phyloP scores from a whole-genome alignment of 495 filamentous ascomycete species.

The Astrothelium subdiscretum region DNA sequence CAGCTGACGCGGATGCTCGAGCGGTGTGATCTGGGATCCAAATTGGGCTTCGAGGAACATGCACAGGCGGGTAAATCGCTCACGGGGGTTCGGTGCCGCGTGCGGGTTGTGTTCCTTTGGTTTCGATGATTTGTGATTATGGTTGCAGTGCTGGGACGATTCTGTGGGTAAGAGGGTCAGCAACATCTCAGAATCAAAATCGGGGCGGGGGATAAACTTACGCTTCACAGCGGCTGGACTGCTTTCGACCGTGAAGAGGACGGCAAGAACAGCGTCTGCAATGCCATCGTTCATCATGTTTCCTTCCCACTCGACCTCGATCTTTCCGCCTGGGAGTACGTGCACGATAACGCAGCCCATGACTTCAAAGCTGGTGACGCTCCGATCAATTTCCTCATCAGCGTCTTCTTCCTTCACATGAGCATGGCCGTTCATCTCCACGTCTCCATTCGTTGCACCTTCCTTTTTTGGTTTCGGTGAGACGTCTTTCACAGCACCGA shows the following conservation, averaged over 20 bases:
- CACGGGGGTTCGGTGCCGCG: constrained; percentile 52
- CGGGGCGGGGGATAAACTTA: constrained; percentile 31
- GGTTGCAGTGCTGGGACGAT: constrained; percentile 22
- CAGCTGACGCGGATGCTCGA: constrained; percentile 50
- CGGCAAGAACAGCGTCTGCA: constrained; percentile 87
- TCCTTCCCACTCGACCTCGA: constrained; percentile 93
- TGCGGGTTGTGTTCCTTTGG: constrained; percentile 52
- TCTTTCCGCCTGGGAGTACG: constrained; percentile 56
- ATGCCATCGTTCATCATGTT: constrained; percentile 97
- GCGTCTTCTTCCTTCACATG: constrained; percentile 42
- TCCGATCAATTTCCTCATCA: constrained; percentile 45
- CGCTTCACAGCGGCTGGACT: constrained; percentile 90
- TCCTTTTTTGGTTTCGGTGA: constrained; percentile 25
- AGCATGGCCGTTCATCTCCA: constrained; percentile 29
- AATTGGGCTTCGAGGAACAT: constrained; percentile 98
- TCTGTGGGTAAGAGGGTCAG: constrained; percentile 13
- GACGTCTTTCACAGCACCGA: constrained; percentile 71
- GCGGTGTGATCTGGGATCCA: constrained; percentile 63
- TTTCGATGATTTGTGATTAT: constrained; percentile 22
- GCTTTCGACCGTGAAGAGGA: constrained; percentile 79
- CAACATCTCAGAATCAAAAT: not conserved
- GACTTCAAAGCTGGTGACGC: constrained; percentile 55
- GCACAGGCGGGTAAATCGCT: constrained; percentile 70
- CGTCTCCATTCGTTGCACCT: constrained; percentile 32
- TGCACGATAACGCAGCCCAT: constrained; percentile 83